Base-by-base conservation (phyloP, 495 filamentous ascomycete species). In the Durotheca rogersii region DNA sequence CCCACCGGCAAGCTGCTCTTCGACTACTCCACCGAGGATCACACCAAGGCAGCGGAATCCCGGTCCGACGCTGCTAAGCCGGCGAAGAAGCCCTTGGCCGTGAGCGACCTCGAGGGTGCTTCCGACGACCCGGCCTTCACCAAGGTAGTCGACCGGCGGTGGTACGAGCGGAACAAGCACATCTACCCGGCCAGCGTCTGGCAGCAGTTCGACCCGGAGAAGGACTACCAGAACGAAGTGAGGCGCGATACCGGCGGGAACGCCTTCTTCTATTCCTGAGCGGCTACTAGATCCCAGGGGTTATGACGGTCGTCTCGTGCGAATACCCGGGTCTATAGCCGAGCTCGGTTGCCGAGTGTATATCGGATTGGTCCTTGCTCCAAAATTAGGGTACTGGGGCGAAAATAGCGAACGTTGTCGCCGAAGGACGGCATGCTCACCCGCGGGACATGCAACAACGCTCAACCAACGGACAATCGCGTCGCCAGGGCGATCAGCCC, bases 131-230 rank as follows among this genome's bases (percentile, higher is more conserved):
- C 89, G 0, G 80, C 81, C 2, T 74, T 88, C 47, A 98, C 93
- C 17, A 97, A 95, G 67, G 93, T 97, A 6, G 93, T 98, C 1
- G 93, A 98, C 71, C 78, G 93, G 35, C 72, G 93, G 47, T 98
- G 93, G 93, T 98, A 96, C 64, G 89, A 96, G 72, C 78, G 84
- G 56, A 95, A 97, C 66, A 98, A 97, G 66, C 93, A 98, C 58
- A 96, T 97, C 37, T 97, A 90, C 67, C 93, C 93, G 0, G 93
- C 92, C 4, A 96, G 88, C 65, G 77, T 93, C 11, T 98, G 93
- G 93, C 89, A 90, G 49, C 87, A 95, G 50, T 98, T 95, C 68
- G 91, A 96, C 51, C 87, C 90, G 1, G 85, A 84, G 19, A 86
- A 84, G 69, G 86, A 96, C 51, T 95, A 96, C 64, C 77, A 83